These are phyloP conservation scores for Fraxinus pennsylvanica DNA, from an alignment of 257 asterid species.

Conservation along the genomic window DNA sequence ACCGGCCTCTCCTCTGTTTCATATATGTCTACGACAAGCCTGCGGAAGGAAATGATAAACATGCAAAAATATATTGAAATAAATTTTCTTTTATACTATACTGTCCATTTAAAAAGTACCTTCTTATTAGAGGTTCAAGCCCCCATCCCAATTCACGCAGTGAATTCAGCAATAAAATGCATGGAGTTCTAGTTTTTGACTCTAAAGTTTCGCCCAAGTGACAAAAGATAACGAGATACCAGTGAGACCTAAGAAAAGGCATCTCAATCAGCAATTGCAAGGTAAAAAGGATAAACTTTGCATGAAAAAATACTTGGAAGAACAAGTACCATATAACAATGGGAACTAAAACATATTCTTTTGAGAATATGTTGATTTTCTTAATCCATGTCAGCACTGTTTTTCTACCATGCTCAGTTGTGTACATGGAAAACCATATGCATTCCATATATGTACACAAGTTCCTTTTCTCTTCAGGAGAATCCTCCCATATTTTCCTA, in stretches of 20 bases:
- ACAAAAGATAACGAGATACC: conserved; percentile 81
- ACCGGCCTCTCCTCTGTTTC: conserved; percentile 36
- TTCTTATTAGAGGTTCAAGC: conserved; percentile 63
- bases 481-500: conserved; percentile 49
- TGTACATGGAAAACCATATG: conserved; percentile 39
- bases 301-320: neutral
- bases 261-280: conserved; percentile 11
- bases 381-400: conserved; percentile 53
- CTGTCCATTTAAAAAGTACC: conserved; percentile 31
- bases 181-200: conserved; percentile 41
- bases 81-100: neutral
- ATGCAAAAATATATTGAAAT: neutral
- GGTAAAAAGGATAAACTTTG: neutral
- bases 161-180: conserved; percentile 75
- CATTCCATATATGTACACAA: conserved; percentile 33
- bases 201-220: conserved; percentile 48
- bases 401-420: conserved; percentile 11
- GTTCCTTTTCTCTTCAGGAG: conserved; percentile 43
- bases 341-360: conserved; percentile 56
- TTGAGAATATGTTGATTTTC: conserved; percentile 37
- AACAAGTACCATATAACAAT: conserved; percentile 47
- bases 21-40: conserved; percentile 57
- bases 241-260: conserved; percentile 56
- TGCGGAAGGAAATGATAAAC: conserved; percentile 24
- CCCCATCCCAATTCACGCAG: conserved; percentile 35